A percentile compares a stretch with the other conserved stretches of the same genome.
Evolutionary conservation across 495 filamentous ascomycete genomes (phyloP).

Genomic region (Penicillium herquei): DNA sequence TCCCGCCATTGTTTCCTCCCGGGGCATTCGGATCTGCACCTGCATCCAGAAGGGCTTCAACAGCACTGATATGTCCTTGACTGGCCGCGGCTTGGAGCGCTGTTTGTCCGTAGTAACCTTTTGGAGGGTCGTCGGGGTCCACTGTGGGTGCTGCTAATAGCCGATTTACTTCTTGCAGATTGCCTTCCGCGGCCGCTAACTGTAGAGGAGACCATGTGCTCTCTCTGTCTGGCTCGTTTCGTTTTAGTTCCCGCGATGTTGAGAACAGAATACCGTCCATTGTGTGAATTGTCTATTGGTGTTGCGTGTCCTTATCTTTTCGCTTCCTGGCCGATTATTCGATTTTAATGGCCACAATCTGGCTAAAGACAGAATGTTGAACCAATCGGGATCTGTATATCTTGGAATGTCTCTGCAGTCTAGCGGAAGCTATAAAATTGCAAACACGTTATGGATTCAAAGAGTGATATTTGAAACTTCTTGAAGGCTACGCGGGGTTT

Average conservation of each 20-base stretch:
- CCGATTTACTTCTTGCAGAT: not conserved
- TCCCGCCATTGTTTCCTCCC: slow-evolving; percentile 9
- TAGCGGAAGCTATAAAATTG: no score
- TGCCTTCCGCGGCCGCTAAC: slow-evolving; percentile 3
- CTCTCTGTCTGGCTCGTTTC: not conserved
- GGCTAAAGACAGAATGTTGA: no score
- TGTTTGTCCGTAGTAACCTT: slow-evolving; percentile 14
- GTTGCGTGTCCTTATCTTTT: no score
- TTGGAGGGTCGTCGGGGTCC: slow-evolving; percentile 6
- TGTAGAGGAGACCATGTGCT: slow-evolving; percentile 9
- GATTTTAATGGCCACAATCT: no score
- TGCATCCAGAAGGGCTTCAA: slow-evolving; percentile 4
- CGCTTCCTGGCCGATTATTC: no score
- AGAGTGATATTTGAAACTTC: no score
- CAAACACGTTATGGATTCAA: no score
- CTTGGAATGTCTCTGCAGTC: no score
- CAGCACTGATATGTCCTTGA: slow-evolving; percentile 7
- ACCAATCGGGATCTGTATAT: no score
- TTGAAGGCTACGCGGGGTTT: no score
- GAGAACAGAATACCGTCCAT: slow-evolving; percentile 1
- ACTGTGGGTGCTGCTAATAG: slow-evolving; percentile 6
- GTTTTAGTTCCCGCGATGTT: not conserved
- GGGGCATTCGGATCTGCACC: slow-evolving; percentile 25
- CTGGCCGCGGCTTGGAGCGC: slow-evolving; percentile 11
- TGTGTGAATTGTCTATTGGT: not conserved